Evolutionary conservation across 306 rosid genomes (phyloP).

Genomic region (Gastrolobium villosum): DNA sequence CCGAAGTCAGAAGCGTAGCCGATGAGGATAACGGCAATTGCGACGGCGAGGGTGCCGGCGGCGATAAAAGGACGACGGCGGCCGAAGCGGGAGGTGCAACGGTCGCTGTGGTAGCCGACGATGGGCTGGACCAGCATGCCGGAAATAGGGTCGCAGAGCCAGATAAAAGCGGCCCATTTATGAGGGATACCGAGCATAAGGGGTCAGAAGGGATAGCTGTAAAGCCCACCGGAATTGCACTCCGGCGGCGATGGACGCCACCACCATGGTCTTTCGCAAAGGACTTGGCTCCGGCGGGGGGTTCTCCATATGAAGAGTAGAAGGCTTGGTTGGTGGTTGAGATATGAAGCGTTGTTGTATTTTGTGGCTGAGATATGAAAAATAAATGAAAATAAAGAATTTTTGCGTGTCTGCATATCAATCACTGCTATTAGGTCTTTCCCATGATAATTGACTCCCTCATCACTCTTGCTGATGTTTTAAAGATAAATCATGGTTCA

Average conservation of each 20-base stretch:
- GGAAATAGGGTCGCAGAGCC: conserved; percentile 95
- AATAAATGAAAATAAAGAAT: too few species aligned
- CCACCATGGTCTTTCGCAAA: conserved; percentile 56
- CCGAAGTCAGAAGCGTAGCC: conserved; percentile 93
- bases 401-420: too few species aligned
- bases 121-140: conserved; percentile 86
- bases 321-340: conserved; percentile 42
- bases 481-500: not conserved
- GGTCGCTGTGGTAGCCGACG: conserved; percentile 89
- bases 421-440: too few species aligned
- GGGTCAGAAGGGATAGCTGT: conserved; percentile 82
- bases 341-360: too few species aligned
- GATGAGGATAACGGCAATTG: conserved; percentile 76
- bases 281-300: conserved; percentile 46
- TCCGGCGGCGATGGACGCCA: conserved; percentile 88
- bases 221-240: conserved; percentile 94
- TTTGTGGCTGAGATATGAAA: too few species aligned
- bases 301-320: conserved; percentile 50
- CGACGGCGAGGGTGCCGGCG: conserved; percentile 61
- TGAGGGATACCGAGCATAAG: conserved; percentile 84
- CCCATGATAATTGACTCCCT: too few species aligned
- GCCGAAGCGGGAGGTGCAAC: conserved; percentile 83
- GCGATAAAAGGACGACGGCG: conserved; percentile 92
- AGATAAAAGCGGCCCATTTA: conserved; percentile 75
- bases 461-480: not conserved